These are phyloP conservation scores for Fraxinus quadrangulata DNA, from an alignment of 257 asterid species.

Conservation along the genomic window DNA sequence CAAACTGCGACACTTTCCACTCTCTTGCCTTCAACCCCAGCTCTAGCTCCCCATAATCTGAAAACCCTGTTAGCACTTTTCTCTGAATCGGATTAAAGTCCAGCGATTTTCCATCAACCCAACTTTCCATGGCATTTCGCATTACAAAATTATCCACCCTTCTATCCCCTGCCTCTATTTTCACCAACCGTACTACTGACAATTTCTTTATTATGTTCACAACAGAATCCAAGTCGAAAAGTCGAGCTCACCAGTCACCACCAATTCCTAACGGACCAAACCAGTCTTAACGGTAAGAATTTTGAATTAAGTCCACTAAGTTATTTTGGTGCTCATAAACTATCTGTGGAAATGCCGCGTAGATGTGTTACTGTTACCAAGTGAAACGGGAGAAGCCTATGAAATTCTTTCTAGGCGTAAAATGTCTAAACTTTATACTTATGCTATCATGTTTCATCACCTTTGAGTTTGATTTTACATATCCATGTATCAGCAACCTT, in stretches of 20 bases:
- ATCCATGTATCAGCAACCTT: background rate
- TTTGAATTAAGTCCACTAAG: background rate
- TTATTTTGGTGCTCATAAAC: conserved; percentile 7
- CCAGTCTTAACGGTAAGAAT: background rate
- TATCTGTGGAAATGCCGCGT: conserved; percentile 55
- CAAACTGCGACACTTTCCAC: background rate
- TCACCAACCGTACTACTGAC: background rate
- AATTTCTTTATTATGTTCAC: conserved; percentile 9
- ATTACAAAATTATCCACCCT: conserved; percentile 29
- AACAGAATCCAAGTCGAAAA: conserved; percentile 26
- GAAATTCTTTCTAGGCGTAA: background rate
- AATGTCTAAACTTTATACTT: background rate
- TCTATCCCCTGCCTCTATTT: conserved; percentile 26
- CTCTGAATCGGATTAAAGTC: background rate
- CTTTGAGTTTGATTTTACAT: background rate
- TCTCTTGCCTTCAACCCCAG: background rate
- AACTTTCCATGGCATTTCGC: conserved; percentile 39
- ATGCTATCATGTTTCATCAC: conserved; percentile 11
- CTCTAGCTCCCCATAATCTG: background rate
- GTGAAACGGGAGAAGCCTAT: background rate
- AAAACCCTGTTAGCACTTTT: background rate
- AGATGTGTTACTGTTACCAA: background rate
- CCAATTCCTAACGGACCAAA: conserved; percentile 30
- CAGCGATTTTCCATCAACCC: background rate
- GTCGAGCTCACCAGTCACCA: background rate